Percentiles rank a stretch among this genome's conserved stretches.
Conservation (phyloP, 305 asterid species). For the Rubia occidens region DNA sequence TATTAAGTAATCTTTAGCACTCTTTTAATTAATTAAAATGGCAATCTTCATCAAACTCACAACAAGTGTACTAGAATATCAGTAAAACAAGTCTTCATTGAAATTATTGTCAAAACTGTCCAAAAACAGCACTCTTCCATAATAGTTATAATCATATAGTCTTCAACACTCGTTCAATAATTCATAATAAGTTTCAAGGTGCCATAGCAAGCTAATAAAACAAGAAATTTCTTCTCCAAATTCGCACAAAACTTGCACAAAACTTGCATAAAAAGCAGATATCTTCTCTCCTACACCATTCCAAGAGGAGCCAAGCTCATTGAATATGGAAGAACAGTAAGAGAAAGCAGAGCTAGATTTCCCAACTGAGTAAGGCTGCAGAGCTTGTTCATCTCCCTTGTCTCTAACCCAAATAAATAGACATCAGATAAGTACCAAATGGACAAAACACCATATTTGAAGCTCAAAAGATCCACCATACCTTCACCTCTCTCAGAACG, state of each 20-base stretch:
- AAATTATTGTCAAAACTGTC: no score
- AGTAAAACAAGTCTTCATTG: no score
- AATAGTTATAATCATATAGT: no score
- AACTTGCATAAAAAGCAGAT: no score
- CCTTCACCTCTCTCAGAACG: slow-evolving; percentile 25
- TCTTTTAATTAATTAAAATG: no score
- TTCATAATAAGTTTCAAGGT: neutral
- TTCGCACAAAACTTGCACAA: neutral
- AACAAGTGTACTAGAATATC: no score
- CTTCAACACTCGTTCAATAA: no score
- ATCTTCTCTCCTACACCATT: neutral
- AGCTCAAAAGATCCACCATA: slow-evolving; percentile 37
- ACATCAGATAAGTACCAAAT: slow-evolving; percentile 28
- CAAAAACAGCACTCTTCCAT: no score
- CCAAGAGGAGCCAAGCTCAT: slow-evolving; percentile 51
- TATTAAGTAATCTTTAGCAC: no score
- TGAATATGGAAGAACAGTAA: slow-evolving; percentile 48
- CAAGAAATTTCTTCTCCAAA: neutral
- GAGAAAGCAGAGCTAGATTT: slow-evolving; percentile 31
- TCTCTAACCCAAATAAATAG: slow-evolving; percentile 30
- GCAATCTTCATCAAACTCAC: no score
- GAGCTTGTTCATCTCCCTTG: slow-evolving; percentile 35
- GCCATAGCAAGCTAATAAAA: neutral
- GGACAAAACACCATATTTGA: slow-evolving; percentile 44
- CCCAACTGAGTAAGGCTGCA: slow-evolving; percentile 36